Evolutionary conservation across 306 rosid species (phyloP).

Genomic region (Prunus mume): DNA sequence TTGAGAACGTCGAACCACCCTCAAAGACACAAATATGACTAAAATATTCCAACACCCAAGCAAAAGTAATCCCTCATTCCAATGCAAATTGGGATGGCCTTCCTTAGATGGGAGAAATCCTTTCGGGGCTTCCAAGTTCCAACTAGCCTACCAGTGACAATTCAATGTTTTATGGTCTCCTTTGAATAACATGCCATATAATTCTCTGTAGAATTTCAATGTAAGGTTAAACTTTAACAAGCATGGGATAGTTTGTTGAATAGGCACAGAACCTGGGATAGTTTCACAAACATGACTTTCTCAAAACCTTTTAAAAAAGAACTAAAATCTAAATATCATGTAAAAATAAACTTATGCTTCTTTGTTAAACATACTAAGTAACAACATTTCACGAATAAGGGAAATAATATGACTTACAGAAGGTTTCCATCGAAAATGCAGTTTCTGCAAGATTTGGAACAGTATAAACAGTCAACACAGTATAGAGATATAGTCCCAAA

Average conservation of each 20-base stretch:
- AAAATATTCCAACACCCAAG: not conserved
- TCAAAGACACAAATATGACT: not conserved
- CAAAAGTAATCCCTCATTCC: not conserved
- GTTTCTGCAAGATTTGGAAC: constrained; percentile 57
- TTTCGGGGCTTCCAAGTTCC: not conserved
- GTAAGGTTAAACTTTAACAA: not conserved
- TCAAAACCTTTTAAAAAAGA: not conserved
- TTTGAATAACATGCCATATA: not conserved
- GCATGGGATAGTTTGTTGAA: not conserved
- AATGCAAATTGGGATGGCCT: not conserved
- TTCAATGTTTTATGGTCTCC: not conserved
- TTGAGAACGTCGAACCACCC: not conserved
- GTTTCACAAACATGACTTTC: not conserved
- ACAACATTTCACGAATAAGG: not conserved
- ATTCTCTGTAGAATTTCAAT: not conserved
- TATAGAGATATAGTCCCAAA: constrained; percentile 1
- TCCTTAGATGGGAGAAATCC: not conserved
- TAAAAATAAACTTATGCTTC: not conserved
- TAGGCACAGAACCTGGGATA: not conserved
- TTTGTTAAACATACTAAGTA: not conserved
- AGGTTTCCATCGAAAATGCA: constrained; percentile 88
- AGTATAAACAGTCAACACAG: constrained; percentile 28
- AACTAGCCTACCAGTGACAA: not conserved
- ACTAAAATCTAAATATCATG: not conserved
- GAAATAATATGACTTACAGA: constrained; percentile 55